Base-by-base conservation (phyloP, 1,139 yeast genomes). In the Pichia sp. region DNA sequence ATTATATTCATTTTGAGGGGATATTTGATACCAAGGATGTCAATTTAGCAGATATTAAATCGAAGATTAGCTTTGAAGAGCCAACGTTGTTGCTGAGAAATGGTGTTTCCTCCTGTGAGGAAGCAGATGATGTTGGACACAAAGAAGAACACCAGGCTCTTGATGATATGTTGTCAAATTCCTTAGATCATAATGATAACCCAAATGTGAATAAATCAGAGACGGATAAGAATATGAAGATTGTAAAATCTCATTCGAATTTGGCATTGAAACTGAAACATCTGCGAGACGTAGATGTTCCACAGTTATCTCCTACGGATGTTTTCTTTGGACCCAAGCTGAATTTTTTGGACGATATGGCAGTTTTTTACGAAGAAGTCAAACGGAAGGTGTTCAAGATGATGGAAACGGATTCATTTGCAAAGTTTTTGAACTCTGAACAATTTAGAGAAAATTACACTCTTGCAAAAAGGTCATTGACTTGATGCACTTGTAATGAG, bases 381-480 rank as follows among this genome's bases (percentile, higher is more conserved):
- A 61, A 63, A 10, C 38, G 47, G n/a, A 69, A 70, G 33, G 68
- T 81, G 32, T 71, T 69, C 47, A 61, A 64, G 29, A 59, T 84
- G 56, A 77, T 85, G 83, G 82, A 78, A 48, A 67, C 59, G 26
- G 94, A 84, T 56, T 81, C 93, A 11, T 64, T 80, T 33, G 84
- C 84, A 2, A 82, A 82, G 55, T 84, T 84, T 48, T 47, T 80
- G 26, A 60, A 56, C 13, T 69, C 75, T 0, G 59, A 58, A 6
- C 49, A 60, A 5, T 63, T 60, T 37, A 51, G 46, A 27, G 62
- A 61, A 14, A 33, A 29, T 10, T 32, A 36, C 11, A 25, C 3
- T 25, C 3, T n/a, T 3, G 26, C n/a, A n/a, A n/a, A n/a, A 7
- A 23, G 14, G n/a, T 3, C 12, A 11, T 11, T 10, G 26, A n/a